Percentiles rank a stretch among this genome's conserved stretches.
Evolutionary conservation across 2,329 filamentous ascomycete genomes (phyloP).

Genomic region (Pseudogymnoascus sp.): DNA sequence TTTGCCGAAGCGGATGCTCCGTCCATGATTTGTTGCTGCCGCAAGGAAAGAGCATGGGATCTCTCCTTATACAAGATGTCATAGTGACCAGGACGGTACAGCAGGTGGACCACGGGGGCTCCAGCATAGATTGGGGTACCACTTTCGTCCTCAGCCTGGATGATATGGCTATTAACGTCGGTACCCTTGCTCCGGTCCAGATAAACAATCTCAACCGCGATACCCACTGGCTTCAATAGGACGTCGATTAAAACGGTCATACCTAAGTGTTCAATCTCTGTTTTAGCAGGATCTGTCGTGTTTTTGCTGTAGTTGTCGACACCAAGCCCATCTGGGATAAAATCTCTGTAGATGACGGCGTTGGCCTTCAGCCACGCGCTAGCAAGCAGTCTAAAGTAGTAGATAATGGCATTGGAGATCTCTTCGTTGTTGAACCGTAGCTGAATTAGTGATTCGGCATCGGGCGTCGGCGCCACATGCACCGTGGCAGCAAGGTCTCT

Average conservation of each 20-base stretch:
- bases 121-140: conserved; percentile 24
- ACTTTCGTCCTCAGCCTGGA: conserved; percentile 37
- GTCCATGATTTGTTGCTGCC: conserved; percentile 15
- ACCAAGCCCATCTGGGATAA: conserved; percentile 50
- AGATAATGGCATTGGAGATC: conserved; percentile 70
- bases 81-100: conserved; percentile 77
- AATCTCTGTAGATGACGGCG: conserved; percentile 62
- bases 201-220: conserved; percentile 83
- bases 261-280: conserved; percentile 88
- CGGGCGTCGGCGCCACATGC: conserved; percentile 34
- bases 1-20: conserved; percentile 26
- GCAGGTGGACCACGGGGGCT: conserved; percentile 50
- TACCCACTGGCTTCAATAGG: conserved; percentile 69
- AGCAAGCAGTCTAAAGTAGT: conserved; percentile 75
- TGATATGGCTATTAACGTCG: conserved; percentile 56
- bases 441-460: conserved; percentile 49
- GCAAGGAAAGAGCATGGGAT: conserved; percentile 18
- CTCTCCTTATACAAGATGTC: conserved; percentile 76
- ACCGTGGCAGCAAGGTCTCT: conserved; percentile 55
- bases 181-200: conserved; percentile 77
- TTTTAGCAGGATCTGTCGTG: conserved; percentile 65
- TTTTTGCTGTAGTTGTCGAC: conserved; percentile 64
- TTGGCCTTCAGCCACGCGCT: conserved; percentile 78
- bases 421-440: conserved; percentile 69
- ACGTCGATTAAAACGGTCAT: conserved; percentile 71